Evolutionary conservation across 2,329 filamentous ascomycete species (phyloP), one percentile per base, ranked within the genome.

Genomic region (Herpomyces periplanetae): DNA sequence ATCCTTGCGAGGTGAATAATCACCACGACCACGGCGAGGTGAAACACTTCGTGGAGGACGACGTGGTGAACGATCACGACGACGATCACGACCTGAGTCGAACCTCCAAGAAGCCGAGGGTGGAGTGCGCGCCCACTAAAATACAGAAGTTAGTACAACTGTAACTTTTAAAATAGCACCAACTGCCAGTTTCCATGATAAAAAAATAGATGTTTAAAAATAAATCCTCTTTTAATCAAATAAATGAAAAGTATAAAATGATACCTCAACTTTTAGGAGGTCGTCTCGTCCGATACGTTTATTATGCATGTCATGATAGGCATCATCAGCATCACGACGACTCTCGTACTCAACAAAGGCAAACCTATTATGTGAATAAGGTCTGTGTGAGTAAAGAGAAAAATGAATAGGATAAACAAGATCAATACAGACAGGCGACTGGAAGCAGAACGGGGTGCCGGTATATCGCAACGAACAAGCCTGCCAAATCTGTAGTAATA

Each of bases 251-350:
- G 6, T 13, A 11, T 10, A 20, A 12, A 13, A 13, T 10, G 17
- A 20, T 44, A 87, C 80, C 55, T 96, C 80, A 28, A 96, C 91
- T 48, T 96, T 96, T 44, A 96, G 39, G 24, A 87, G 46, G 34
- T 96, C 80, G 36, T 96, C 80, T 26, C 75, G 63, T 18, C 71
- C 73, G 31, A 96, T 71, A 29, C 75, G 69, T 56, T 88, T 88
- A 49, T 91, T 91, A 38, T 96, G 80, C 80, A 96, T 96, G 46
- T 96, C 80, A 40, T 96, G 69, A 39, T 96, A 96, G 18, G 80
- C 80, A 45, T 96, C 80, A 40, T 96, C 80, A 27, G 80, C 73
- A 49, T 96, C 80, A 31, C 80, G 73, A 32, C 75, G 68, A 40
- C 73, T 84, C 47, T 96, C 80, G 41, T 96, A 96, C 44, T 96